Evolutionary conservation across 768 basidiomycete species (phyloP), one percentile per base, ranked within the genome.

Genomic region (Tylopilus cervinicoccineus): DNA sequence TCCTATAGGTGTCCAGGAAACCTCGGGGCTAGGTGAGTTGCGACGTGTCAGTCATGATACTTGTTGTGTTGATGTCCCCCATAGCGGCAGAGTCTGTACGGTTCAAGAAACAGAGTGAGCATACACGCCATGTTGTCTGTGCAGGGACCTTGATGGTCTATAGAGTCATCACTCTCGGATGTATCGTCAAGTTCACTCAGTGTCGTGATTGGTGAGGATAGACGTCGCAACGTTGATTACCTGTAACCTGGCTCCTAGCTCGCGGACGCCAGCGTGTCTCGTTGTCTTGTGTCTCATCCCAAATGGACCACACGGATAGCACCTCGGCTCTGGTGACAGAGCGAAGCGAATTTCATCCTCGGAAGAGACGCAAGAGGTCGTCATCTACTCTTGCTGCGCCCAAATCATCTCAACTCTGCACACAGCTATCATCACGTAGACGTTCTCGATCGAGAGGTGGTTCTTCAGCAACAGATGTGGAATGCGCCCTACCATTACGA

Each of bases 301-400:
- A 46, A 37, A 24, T 16, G 24, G 43, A 47, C 44, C 24, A 9
- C 19, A 49, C 32, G 16, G 17, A 41, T 6, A 23, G n/a, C 29
- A 40, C 19, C 29, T 52, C 55, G 17, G 29, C 37, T 13, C 37
- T 42, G 5, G 36, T 33, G 26, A 22, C 17, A 34, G 50, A 45
- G 16, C 40, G 28, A 17, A 24, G 12, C 5, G 50, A 50, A 43
- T 55, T 47, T 7, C 51, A 31, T 29, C 54, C 54, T 39, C 51
- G 38, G 20, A 66, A 66, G 54, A 58, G 51, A 48, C 53, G 16
- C 19, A 61, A 52, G 36, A 51, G 56, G 41, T 53, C 61, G 8
- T 28, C 46, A 13, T 63, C 64, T 19, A 61, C 54, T 22, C 54
- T 56, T 20, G 40, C 56, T 32, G 31, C 45, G 11, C 26, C 52